A percentile compares a stretch with the other conserved stretches of the same genome.
phyloP scores from a whole-genome alignment of 805 yeast species.

The Candida boidinii region DNA sequence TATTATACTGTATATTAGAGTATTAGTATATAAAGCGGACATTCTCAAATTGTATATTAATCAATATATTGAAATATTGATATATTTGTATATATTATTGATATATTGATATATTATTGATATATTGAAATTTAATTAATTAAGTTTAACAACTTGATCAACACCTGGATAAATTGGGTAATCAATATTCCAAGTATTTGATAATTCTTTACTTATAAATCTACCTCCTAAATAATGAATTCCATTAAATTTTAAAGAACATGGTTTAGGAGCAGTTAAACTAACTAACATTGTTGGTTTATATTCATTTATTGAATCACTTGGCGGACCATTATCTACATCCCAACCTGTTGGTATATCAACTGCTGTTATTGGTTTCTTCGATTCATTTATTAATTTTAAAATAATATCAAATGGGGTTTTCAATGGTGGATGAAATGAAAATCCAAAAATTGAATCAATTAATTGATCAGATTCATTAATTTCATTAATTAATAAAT shows the following conservation, averaged over 20 bases:
- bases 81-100: too few species aligned
- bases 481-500: conserved; percentile 19
- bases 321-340: conserved; percentile 75
- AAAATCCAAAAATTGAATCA: conserved; percentile 89
- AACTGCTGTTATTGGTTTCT: conserved; percentile 63
- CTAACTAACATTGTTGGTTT: conserved; percentile 67
- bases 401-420: conserved; percentile 57
- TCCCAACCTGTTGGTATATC: conserved; percentile 98
- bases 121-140: too few species aligned
- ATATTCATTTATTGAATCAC: conserved; percentile 22
- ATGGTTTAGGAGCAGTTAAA: conserved; percentile 91
- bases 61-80: too few species aligned
- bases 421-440: conserved; percentile 83
- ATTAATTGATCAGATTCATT: conserved; percentile 41
- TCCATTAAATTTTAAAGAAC: conserved; percentile 40
- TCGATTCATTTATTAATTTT: conserved; percentile 27
- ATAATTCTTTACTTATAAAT: conserved; percentile 61
- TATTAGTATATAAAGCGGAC: too few species aligned
- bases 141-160: conserved; percentile 41
- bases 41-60: too few species aligned
- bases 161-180: conserved; percentile 50
- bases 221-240: conserved; percentile 87
- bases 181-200: conserved; percentile 63
- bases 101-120: too few species aligned
- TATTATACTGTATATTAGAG: too few species aligned